phyloP scores from a whole-genome alignment of 148 eudicot genomes.

The Nepenthes gracilis region DNA sequence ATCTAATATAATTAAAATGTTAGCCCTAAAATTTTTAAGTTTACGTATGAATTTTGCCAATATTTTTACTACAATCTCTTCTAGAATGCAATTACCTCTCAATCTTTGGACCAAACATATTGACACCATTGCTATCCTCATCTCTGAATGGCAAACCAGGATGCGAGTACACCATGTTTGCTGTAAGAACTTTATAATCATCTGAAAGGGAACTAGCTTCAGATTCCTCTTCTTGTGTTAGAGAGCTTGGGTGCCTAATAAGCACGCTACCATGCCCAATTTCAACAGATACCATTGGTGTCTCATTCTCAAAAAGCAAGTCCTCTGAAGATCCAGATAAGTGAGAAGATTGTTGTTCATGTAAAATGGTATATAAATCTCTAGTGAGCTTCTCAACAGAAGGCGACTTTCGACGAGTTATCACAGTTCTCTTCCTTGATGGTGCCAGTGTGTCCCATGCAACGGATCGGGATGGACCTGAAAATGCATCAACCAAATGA shows the following conservation, averaged over 20 bases:
- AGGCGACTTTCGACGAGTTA: slow-evolving; percentile 65
- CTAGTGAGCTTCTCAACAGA: slow-evolving; percentile 84
- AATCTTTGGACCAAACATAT: slow-evolving; percentile 9
- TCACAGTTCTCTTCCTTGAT: slow-evolving; percentile 78
- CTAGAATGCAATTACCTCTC: slow-evolving; percentile 33
- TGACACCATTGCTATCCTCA: slow-evolving; percentile 18
- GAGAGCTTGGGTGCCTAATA: slow-evolving; percentile 73
- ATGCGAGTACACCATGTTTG: slow-evolving; percentile 39
- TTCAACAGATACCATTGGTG: slow-evolving; percentile 96
- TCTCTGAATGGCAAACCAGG: slow-evolving; percentile 22
- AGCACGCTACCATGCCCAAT: slow-evolving; percentile 99
- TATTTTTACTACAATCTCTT: too few species aligned
- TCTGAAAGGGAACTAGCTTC: slow-evolving; percentile 97
- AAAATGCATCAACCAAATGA: slow-evolving; percentile 3
- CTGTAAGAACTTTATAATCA: slow-evolving; percentile 42
- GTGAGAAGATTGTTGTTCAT: slow-evolving; percentile 67
- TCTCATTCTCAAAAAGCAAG: slow-evolving; percentile 77
- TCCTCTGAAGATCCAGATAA: slow-evolving; percentile 79
- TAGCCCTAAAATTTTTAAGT: too few species aligned
- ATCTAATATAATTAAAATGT: too few species aligned
- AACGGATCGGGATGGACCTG: slow-evolving; percentile 75
- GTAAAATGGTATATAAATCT: slow-evolving; percentile 75
- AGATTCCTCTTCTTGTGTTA: slow-evolving; percentile 83
- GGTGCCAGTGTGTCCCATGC: slow-evolving; percentile 85
- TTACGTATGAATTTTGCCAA: too few species aligned